Evolutionary conservation across 176 grass and related monocot genomes (phyloP), one percentile per base, ranked within the genome.

Genomic region (Bothriochloa decipiens): DNA sequence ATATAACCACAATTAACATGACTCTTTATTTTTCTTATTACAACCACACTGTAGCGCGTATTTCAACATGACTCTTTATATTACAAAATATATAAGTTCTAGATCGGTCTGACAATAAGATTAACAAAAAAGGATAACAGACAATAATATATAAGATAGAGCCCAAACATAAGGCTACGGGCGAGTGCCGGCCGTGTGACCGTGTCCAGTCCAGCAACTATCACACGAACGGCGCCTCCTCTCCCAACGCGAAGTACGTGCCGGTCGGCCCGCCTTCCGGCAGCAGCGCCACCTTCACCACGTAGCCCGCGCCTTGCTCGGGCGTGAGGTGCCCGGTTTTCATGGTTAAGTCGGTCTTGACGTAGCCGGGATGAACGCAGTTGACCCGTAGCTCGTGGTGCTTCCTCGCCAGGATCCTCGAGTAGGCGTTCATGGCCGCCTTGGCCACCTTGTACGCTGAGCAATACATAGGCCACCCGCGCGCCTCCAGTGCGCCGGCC

Each of bases 401-500:
- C 49, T 49, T 77, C 22, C 65, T 89, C 0, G 90, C 83, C 0
- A 92, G 79, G 28, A 89, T 28, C 33, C 87, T 87, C 14, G 91
- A 87, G 65, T 89, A 92, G 3, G 83, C 75, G 45, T 77, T 74
- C 26, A 87, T 1, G 29, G 74, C 73, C 8, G 71, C 91, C 89
- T 89, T 92, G 28, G 91, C 86, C 28, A 89, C 62, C 45, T 52
- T 89, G 52, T 92, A 92, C 11, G 79, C 83, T 0, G 74, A 52
- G 25, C 6, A 1, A 1, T 8, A 10, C 8, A 37, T 35, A 8
- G 86, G 90, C 90, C 90, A 92, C 45, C 70, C 79, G 50, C 68
- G 57, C 23, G 13, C 68, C 49, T 50, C n/a, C 29, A 76, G 14
- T 4, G 46, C 27, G 14, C 74, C 72, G 35, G 37, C 47, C 71